phyloP scores from a whole-genome alignment of 1,284 basidiomycete species.

The Coniferiporia weirii region DNA sequence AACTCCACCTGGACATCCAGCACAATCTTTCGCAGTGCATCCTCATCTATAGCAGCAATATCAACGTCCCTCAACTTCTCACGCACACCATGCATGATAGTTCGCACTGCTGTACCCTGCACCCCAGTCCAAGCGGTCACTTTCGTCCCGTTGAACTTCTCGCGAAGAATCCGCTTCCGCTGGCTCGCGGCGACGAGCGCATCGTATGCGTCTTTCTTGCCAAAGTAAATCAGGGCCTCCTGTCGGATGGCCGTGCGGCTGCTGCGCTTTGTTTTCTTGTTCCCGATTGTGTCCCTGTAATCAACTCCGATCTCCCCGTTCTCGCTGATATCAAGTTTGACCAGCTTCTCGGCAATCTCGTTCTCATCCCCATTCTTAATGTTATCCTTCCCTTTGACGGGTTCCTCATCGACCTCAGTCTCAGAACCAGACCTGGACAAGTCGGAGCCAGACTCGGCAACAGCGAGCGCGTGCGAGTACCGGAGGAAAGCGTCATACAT shows the following conservation, averaged over 20 bases:
- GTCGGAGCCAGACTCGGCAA: background rate
- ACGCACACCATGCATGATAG: conserved; percentile 18
- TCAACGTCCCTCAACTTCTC: conserved; percentile 7
- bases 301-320: too few relatives aligned
- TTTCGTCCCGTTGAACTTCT: conserved; percentile 15
- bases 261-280: background rate
- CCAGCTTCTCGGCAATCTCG: too few relatives aligned
- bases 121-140: conserved; percentile 19
- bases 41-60: background rate
- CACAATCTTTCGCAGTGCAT: background rate
- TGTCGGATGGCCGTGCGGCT: conserved; percentile 27
- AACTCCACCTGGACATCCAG: background rate
- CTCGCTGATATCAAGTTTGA: too few relatives aligned
- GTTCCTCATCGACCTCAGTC: conserved; percentile 6
- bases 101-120: conserved; percentile 2
- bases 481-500: conserved; percentile 57
- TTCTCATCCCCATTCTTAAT: background rate
- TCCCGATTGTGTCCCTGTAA: too few relatives aligned
- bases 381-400: background rate
- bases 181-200: conserved; percentile 29
- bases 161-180: conserved; percentile 21
- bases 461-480: conserved; percentile 34
- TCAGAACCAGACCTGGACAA: background rate
- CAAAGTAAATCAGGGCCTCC: conserved; percentile 49
- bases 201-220: conserved; percentile 46